Base-by-base conservation (phyloP, 2,329 filamentous ascomycete genomes). In the Graphium sp. region DNA sequence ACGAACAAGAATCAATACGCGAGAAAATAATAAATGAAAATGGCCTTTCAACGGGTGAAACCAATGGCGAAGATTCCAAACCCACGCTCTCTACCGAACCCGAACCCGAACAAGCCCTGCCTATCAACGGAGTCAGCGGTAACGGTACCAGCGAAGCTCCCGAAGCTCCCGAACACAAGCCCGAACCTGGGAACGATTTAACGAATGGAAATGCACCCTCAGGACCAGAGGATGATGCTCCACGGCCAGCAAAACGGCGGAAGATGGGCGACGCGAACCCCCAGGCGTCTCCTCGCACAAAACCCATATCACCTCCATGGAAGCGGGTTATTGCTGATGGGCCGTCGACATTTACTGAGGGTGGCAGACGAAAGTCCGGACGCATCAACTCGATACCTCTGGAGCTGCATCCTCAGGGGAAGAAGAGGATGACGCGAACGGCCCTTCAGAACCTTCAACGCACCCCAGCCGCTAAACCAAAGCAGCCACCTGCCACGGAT, bases 231-330 rank as follows among this genome's bases (percentile, higher is more conserved):
- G 43, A 50, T 36, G 49, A 52, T 28, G 52, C 57, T 25, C 62
- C 59, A 34, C 61, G 59, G 30, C 69, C 70, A 16, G 50, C 59
- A 11, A 84, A 84, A 51, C 70, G 76, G 46, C 73, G 72, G 36
- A 72, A 72, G 46, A 60, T 67, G 18, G 58, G 55, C 36, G 57
- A 63, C 12, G 45, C 48, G 36, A 63, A 55, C 15, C 56, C 59
- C 19, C 44, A 36, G 17, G 7, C 20, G 43, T 1, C 44, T 49
- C 33, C 33, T 41, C 50, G 58, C 35, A 43, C 50, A 43, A 59
- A 74, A 53, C 55, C 58, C 30, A 62, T 66, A 34, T 95, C 87
- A 37, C 89, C 89, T 38, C 89, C 89, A 14, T 98, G 89, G 89
- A 95, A 89, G 58, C 81, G 73, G 44, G 67, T 80, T 36, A 67